Evolutionary conservation across 371 early-diverging fungal genomes (phyloP).

Genomic region (Zancudomyces culisetae): DNA sequence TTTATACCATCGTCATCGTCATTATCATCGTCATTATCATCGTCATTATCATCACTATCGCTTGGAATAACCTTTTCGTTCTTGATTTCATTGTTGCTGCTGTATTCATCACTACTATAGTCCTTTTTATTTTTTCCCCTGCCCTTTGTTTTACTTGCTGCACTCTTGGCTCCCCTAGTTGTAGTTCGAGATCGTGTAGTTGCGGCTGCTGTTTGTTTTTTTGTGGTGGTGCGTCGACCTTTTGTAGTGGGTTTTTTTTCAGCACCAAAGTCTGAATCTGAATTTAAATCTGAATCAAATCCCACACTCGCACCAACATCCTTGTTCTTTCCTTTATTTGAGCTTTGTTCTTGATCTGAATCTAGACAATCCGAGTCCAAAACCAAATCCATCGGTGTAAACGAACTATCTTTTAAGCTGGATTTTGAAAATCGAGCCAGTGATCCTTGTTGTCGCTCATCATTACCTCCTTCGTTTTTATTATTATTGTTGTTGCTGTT

Average conservation of each 20-base stretch:
- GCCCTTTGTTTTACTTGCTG: background rate
- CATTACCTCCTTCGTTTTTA: background rate
- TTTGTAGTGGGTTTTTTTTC: no score
- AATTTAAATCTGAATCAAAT: no score
- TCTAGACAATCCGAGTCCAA: no score
- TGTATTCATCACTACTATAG: background rate
- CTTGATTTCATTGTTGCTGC: background rate
- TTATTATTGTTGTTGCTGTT: background rate
- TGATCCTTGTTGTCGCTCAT: no score
- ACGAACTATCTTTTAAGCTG: background rate
- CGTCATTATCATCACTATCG: background rate
- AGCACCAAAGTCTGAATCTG: no score
- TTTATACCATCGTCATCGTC: conserved; percentile 2
- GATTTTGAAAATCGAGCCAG: background rate
- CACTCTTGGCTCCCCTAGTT: background rate
- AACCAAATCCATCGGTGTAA: background rate
- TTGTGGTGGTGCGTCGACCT: no score
- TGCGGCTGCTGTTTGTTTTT: no score
- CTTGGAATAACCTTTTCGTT: background rate
- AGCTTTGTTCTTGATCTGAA: no score
- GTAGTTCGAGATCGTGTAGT: no score
- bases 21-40: background rate
- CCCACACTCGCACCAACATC: background rate
- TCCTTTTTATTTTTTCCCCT: background rate
- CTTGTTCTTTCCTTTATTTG: background rate